Conservation (phyloP, 164 flowering plant species). For the Tinospora cordifolia region DNA sequence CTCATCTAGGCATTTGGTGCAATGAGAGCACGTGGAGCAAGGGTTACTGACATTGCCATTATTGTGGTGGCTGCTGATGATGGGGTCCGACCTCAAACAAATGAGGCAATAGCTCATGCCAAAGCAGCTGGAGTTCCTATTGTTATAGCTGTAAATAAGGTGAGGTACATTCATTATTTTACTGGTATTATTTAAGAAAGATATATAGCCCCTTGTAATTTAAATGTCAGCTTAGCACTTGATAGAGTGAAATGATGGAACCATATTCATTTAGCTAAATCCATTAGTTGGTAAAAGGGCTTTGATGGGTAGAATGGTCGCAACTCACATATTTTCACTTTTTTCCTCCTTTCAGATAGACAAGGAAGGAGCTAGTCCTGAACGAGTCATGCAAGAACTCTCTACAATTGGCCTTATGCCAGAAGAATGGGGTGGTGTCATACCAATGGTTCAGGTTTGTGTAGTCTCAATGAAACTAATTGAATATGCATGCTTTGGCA, state of each 20-base stretch:
- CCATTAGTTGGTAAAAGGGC: too few species aligned
- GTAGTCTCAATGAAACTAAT: not conserved
- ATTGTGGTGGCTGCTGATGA: conserved; percentile 99
- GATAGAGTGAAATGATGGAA: too few species aligned
- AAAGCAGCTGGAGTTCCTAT: conserved; percentile 95
- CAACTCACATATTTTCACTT: conserved; percentile 8
- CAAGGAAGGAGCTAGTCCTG: conserved; percentile 90
- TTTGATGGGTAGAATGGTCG: not conserved
- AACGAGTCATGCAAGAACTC: conserved; percentile 91
- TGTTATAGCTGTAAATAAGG: conserved; percentile 87
- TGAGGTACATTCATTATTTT: conserved; percentile 38
- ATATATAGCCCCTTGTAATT: too few species aligned
- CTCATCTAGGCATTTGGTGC: conserved; percentile 85
- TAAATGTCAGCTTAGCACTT: too few species aligned
- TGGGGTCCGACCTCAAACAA: conserved; percentile 96
- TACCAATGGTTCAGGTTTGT: conserved; percentile 80
- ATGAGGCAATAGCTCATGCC: conserved; percentile 97
- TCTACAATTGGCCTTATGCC: conserved; percentile 86
- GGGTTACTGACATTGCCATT: conserved; percentile 91
- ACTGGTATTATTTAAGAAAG: not conserved
- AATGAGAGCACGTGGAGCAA: conserved; percentile 97
- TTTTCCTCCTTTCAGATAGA: conserved; percentile 58
- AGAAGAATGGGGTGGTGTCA: conserved; percentile 95
- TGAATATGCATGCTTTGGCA: conserved; percentile 4
- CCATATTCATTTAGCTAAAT: too few species aligned